Base-by-base conservation (phyloP, 2,329 filamentous ascomycete genomes). In the Xylariales sp. region DNA sequence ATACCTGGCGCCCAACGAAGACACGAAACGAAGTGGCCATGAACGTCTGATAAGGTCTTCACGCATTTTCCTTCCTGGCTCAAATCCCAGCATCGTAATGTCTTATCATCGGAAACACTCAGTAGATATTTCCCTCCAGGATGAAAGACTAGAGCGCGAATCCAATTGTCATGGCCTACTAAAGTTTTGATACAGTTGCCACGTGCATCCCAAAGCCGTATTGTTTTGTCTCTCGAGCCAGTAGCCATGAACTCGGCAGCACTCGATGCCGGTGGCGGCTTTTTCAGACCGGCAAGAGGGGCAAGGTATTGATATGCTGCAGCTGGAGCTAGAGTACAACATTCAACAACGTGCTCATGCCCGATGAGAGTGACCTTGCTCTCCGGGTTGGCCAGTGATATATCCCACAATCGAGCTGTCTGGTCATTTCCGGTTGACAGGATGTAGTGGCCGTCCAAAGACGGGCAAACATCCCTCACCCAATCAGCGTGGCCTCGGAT, bases 101-200 rank as follows among this genome's bases (percentile, higher is more conserved):
- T 90, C 67, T 93, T 95, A 66, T 97, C 91, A 58, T 97, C 91
- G 13, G 84, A 78, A 15, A 85, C 87, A 6, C 84, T 90, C 5
- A 97, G 66, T 2, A 97, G 73, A 54, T 93, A 96, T 62, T 91
- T 94, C 29, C 91, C 91, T 7, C 88, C 86, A 0, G 91, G 91
- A 53, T 96, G 91, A 60, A 95, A 97, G 8, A 88, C 81, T 5
- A 96, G 63, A 1, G 77, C 85, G 21, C 88, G 81, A 7, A 97
- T 80, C 91, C 91, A 97, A 58, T 96, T 96, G 59, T 96, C 90
- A 57, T 96, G 91, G 2, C 91, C 91, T 1, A 81, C 67, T 2
- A 97, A 70, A 0, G 85, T 93, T 59, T 88, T 91, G 56, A 96
- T 81, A 46, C 88, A 78, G 10, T 83, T 88, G 21, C 91, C 91